Percentiles rank a stretch among this genome's conserved stretches.
These are phyloP conservation scores for Rhynchosporium secalis DNA, from an alignment of 2,329 filamentous ascomycete species.

Conservation along the genomic window DNA sequence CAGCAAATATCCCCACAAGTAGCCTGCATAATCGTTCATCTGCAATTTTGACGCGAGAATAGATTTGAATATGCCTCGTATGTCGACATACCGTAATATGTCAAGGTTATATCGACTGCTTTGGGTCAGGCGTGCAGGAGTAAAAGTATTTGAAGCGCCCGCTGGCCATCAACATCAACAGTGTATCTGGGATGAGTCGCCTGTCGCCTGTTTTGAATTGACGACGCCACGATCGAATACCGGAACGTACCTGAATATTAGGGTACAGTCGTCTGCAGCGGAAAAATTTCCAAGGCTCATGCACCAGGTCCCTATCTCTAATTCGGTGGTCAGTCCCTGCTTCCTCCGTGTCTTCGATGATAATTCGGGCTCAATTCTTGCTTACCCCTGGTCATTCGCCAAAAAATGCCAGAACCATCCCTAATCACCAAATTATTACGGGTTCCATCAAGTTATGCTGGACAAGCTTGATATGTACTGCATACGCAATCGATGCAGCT, in stretches of 20 bases:
- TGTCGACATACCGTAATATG: conserved; percentile 8
- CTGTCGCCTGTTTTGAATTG: background rate
- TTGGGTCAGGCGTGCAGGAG: conserved; percentile 12
- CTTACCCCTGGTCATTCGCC: conserved; percentile 8
- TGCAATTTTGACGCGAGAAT: conserved; percentile 20
- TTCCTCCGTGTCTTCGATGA: background rate
- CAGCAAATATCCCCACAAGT: conserved; percentile 11
- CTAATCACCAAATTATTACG: background rate
- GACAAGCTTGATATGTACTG: conserved; percentile 18
- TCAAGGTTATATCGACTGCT: conserved; percentile 5
- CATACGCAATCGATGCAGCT: conserved; percentile 16
- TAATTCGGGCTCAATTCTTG: conserved; percentile 3
- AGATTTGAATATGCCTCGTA: conserved; percentile 12
- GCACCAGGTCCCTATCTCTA: conserved; percentile 3
- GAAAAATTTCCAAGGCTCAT: background rate
- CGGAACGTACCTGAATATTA: conserved; percentile 9
- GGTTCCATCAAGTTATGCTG: background rate
- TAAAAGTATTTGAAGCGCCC: conserved; percentile 17
- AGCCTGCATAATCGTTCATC: conserved; percentile 4
- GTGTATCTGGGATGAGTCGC: conserved; percentile 12
- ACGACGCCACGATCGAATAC: conserved; percentile 9
- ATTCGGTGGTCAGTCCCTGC: background rate
- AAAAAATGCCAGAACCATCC: conserved; percentile 6
- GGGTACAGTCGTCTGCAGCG: background rate
- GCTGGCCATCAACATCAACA: conserved; percentile 10